Evolutionary conservation across 257 asterid genomes (phyloP), one percentile per base, ranked within the genome.

Genomic region (Handroanthus guayacan): DNA sequence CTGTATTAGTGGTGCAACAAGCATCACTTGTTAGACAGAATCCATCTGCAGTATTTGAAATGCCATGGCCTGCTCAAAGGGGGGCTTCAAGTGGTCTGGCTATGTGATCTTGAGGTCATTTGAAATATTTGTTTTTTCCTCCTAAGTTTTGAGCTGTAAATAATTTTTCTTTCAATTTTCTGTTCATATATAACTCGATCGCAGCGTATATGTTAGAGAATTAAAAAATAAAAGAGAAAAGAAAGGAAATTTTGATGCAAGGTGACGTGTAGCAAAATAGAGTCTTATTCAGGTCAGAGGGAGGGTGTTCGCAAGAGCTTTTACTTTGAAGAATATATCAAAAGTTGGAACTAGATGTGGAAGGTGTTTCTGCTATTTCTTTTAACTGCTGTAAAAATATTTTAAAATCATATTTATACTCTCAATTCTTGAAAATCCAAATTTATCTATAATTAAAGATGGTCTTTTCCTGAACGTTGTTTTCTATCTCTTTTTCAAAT

Each of bases 1-100:
- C 85, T 2, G 78, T 84, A 9, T 69, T 86, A 25, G 85, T 86
- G 58, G 81, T 84, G 68, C 89, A 86, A 58, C 88, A 84, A 58
- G 78, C 80, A 5, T 36, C 44, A 14, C 9, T 2, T n/a, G 12
- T 3, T 55, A 54, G 74, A 17, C 38, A 66, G 63, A 58, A 57
- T 64, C 5, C 74, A n/a, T 72, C 37, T 7, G 64, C 58, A 47
- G 62, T 55, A 17, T 17, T 65, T 20, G 79, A 48, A 45, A 56
- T 71, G 37, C 44, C 36, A 47, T 44, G 77, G 69, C 58, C 57
- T 20, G 6, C 48, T 7, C 63, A 61, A 60, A 37, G 20, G 14
- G 50, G 50, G 61, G 39, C 16, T 9, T 55, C 67, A 16, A 1
- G 36, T 54, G 52, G 36, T 57, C 5, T 69, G 58, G 68, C 50